Evolutionary conservation across 805 yeast genomes (phyloP).

Genomic region (Lipomyces orientalis): DNA sequence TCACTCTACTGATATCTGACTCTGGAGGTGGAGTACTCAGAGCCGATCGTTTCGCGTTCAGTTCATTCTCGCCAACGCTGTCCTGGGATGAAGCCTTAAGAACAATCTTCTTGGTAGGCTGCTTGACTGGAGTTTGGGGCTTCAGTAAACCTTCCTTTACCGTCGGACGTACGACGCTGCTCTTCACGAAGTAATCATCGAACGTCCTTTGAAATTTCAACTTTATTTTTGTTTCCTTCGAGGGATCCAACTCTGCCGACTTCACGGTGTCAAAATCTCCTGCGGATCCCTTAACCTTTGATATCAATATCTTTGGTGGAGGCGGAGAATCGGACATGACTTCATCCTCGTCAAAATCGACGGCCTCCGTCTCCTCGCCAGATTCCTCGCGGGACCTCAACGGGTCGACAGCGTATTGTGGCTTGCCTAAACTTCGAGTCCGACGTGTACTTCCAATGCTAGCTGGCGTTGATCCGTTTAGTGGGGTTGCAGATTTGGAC

Average conservation of each 20-base stretch:
- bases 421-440: conserved; percentile 4
- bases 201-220: conserved; percentile 28
- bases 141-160: background rate
- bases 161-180: conserved; percentile 18
- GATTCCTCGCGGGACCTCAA: background rate
- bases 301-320: conserved; percentile 10
- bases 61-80: background rate
- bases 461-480: background rate
- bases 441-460: background rate
- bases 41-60: conserved; percentile 2
- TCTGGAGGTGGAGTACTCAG: conserved; percentile 34
- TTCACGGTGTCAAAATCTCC: background rate
- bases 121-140: background rate
- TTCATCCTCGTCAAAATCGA: conserved; percentile 1
- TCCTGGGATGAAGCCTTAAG: background rate
- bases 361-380: background rate
- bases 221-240: conserved; percentile 21
- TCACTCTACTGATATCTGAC: conserved; percentile 17
- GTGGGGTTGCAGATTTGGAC: background rate
- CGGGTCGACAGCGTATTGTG: conserved; percentile 10
- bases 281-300: conserved; percentile 3
- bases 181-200: conserved; percentile 26
- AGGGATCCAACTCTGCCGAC: conserved; percentile 12
- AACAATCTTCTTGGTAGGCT: background rate
- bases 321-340: conserved; percentile 7